These are phyloP conservation scores for Sistotremastrum suecicum DNA, from an alignment of 768 basidiomycete species.

Conservation along the genomic window DNA sequence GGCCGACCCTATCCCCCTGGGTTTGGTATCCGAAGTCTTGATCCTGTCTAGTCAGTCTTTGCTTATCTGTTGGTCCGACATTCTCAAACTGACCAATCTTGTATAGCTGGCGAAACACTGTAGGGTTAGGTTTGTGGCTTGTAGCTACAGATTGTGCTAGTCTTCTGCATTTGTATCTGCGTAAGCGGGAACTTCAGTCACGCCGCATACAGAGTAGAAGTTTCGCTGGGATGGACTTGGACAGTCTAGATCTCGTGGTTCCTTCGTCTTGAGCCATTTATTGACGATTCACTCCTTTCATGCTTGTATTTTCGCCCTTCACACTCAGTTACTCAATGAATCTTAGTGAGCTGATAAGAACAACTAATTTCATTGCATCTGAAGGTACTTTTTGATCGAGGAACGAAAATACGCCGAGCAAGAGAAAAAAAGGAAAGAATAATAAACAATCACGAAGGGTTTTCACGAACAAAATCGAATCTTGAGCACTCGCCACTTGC, in stretches of 20 bases:
- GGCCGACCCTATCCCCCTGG: background rate
- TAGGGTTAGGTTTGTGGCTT: too few species aligned
- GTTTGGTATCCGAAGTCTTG: background rate
- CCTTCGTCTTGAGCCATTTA: slow-evolving; percentile 2
- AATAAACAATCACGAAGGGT: too few species aligned
- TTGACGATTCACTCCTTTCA: too few species aligned
- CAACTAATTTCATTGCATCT: too few species aligned
- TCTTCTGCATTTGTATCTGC: slow-evolving; percentile 52
- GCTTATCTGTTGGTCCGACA: background rate
- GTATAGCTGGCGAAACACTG: background rate
- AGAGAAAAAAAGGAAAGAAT: too few species aligned
- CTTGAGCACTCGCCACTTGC: background rate
- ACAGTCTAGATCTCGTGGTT: slow-evolving; percentile 51
- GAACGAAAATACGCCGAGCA: background rate
- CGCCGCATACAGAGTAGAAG: slow-evolving; percentile 54
- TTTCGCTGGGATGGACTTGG: slow-evolving; percentile 58
- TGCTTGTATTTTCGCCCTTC: too few species aligned
- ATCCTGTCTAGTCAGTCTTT: background rate
- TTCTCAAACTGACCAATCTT: background rate
- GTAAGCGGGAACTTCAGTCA: slow-evolving; percentile 57
- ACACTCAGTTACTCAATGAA: too few species aligned
- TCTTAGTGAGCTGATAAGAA: too few species aligned
- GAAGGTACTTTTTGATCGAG: too few species aligned
- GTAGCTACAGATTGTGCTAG: slow-evolving; percentile 48
- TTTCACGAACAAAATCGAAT: too few species aligned